Base-by-base conservation (phyloP, 768 basidiomycete genomes). In the Rhodotorula diobovata region DNA sequence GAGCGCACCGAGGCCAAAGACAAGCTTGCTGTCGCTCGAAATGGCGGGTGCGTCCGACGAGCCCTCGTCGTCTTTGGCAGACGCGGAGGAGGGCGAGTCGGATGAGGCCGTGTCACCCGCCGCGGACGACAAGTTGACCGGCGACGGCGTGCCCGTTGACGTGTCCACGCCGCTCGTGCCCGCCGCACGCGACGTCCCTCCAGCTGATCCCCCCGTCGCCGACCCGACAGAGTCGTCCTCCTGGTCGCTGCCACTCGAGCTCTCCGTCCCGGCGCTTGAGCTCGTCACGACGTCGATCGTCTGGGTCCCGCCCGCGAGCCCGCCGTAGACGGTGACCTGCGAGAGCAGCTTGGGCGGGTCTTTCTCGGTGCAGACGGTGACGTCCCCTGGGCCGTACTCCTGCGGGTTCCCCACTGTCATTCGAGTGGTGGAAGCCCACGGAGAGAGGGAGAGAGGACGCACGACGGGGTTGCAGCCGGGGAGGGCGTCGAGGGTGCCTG, bases 381-480 rank as follows among this genome's bases (percentile, higher is more conserved):
- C 58, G 35, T 60, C 63, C 16, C n/a, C 69, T 2, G 69, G 69
- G 4, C 69, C 69, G 43, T 56, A 65, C n/a, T 70, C 63, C 46
- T 48, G 46, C 16, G 34, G 12, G 54, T 35, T 3, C 2, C 14
- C 23, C n/a, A 23, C 9, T 6, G 21, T 1, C 2, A 0, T 28
- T 35, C 8, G 35, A 39, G 23, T 25, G 37, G 48, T 23, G 23
- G 20, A 25, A 12, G 25, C 2, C 11, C 25, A 28, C 8, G 48
- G 14, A 28, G 12, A 25, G 10, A 30, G 61, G 2, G 46, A 25
- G 28, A n/a, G 21, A 30, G n/a, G 51, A 23, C 35, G 7, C 35
- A 63, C 61, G 56, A 70, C n/a, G 9, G 64, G 60, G 48, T 71
- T 71, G 41, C 61, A 67, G 32, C 70, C 70, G 1, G 70, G 70